Percentiles rank a stretch among this genome's conserved stretches.
These are phyloP conservation scores for Pilatotrama ljubarskyi DNA, from an alignment of 768 basidiomycete genomes.

Conservation along the genomic window DNA sequence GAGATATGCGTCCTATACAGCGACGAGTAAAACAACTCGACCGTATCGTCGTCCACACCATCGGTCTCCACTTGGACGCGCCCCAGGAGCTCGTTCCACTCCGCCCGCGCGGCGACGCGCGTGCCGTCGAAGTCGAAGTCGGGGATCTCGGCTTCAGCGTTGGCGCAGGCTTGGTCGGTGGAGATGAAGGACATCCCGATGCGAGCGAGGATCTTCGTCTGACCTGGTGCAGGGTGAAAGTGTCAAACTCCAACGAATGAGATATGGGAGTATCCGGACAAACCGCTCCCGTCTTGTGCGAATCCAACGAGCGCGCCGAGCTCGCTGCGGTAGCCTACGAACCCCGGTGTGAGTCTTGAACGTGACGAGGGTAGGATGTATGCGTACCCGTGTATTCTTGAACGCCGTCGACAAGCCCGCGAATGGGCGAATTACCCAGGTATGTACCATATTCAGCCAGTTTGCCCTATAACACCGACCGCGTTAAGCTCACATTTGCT, in stretches of 20 bases:
- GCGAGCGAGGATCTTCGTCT: conserved; percentile 54
- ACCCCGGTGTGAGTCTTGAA: no score
- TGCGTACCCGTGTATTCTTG: conserved; percentile 51
- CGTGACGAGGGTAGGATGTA: no score
- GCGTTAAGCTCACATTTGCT: not conserved
- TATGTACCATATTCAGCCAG: conserved; percentile 60
- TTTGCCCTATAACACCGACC: conserved; percentile 14
- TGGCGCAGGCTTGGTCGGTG: conserved; percentile 56
- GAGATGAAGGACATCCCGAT: conserved; percentile 69
- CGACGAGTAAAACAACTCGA: conserved; percentile 63
- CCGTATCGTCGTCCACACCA: conserved; percentile 48
- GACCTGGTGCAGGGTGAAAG: not conserved
- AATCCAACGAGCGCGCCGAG: conserved; percentile 57
- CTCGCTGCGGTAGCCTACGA: conserved; percentile 48
- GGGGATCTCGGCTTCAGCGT: conserved; percentile 61
- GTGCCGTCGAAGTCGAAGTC: conserved; percentile 56
- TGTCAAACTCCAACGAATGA: no score
- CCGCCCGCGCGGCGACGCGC: conserved; percentile 40
- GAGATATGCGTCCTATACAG: conserved; percentile 63
- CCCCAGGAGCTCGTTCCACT: conserved; percentile 60
- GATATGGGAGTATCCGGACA: not conserved
- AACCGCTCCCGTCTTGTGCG: conserved; percentile 39
- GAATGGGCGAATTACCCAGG: conserved; percentile 49
- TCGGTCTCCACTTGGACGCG: conserved; percentile 53
- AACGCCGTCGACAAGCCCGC: conserved; percentile 44